phyloP scores from a whole-genome alignment of 176 grass and related monocot species.

The Cymbopogon citratus region DNA sequence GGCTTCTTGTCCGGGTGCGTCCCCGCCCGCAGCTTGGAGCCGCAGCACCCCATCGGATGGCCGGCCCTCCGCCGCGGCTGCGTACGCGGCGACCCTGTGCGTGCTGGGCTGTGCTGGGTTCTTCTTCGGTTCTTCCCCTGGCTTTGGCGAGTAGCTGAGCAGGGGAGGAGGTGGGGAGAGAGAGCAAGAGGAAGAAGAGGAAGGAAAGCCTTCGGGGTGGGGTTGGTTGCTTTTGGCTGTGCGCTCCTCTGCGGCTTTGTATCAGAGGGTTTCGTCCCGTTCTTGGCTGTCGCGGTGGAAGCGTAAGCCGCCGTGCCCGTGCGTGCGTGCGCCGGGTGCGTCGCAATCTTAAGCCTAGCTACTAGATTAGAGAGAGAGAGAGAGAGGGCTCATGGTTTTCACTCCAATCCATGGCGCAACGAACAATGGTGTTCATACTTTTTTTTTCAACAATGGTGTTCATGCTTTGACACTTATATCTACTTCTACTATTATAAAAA shows the following conservation, averaged over 20 bases:
- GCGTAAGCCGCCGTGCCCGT: background rate
- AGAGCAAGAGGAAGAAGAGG: background rate
- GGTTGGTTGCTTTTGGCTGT: conserved; percentile 1
- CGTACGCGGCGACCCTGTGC: background rate
- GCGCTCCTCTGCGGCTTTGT: background rate
- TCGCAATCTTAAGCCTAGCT: background rate
- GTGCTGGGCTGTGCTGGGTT: background rate
- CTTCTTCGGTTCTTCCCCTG: background rate
- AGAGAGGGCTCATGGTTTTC: background rate
- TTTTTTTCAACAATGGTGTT: too few species aligned
- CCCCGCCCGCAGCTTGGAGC: conserved; percentile 47
- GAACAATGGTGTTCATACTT: background rate
- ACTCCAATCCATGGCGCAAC: background rate
- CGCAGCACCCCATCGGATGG: conserved; percentile 69
- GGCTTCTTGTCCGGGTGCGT: conserved; percentile 75
- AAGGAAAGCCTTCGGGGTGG: background rate
- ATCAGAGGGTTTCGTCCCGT: background rate
- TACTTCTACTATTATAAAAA: too few species aligned
- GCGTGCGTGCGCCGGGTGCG: background rate
- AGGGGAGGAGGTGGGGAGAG: background rate
- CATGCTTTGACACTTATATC: too few species aligned
- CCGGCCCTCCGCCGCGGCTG: background rate
- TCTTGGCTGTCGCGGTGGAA: conserved; percentile 8
- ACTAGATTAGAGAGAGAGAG: background rate
- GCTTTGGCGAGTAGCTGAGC: background rate